Percentiles rank a stretch among this genome's conserved stretches.
phyloP scores from a whole-genome alignment of 2,329 filamentous ascomycete genomes.

The Shiraia bambusicola region DNA sequence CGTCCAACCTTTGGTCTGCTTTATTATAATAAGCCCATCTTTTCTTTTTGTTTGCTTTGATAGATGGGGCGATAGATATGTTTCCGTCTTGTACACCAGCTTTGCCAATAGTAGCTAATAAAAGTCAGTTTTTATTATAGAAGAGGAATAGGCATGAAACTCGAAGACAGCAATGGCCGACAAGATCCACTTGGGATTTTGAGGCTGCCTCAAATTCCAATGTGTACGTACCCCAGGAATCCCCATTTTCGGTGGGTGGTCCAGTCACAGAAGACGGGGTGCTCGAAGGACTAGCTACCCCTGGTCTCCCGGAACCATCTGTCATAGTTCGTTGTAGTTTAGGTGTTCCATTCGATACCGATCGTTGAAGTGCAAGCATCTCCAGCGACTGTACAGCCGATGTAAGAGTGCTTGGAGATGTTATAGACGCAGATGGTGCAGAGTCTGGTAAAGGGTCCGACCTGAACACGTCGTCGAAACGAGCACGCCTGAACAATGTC shows the following conservation, averaged over 20 bases:
- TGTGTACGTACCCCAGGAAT: constrained; percentile 21
- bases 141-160: no score
- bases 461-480: constrained; percentile 48
- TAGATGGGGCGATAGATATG: constrained; percentile 42
- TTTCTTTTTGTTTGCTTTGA: constrained; percentile 27
- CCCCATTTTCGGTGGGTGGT: constrained; percentile 13
- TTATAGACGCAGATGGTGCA: constrained; percentile 3
- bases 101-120: constrained; percentile 49
- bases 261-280: constrained; percentile 21
- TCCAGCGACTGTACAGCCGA: not conserved
- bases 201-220: not conserved
- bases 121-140: not conserved
- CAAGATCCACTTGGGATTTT: no score
- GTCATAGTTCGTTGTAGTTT: constrained; percentile 17
- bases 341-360: not conserved
- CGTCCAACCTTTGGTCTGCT: constrained; percentile 47
- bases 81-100: constrained; percentile 31
- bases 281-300: constrained; percentile 17
- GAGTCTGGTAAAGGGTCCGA: constrained; percentile 44
- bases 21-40: constrained; percentile 48
- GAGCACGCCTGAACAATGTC: constrained; percentile 41
- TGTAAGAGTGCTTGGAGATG: not conserved
- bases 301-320: constrained; percentile 16
- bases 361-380: no score
- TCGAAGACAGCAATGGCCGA: no score